phyloP scores from a whole-genome alignment of 192 early-diverging fungal species.

The Coemansia sp. region DNA sequence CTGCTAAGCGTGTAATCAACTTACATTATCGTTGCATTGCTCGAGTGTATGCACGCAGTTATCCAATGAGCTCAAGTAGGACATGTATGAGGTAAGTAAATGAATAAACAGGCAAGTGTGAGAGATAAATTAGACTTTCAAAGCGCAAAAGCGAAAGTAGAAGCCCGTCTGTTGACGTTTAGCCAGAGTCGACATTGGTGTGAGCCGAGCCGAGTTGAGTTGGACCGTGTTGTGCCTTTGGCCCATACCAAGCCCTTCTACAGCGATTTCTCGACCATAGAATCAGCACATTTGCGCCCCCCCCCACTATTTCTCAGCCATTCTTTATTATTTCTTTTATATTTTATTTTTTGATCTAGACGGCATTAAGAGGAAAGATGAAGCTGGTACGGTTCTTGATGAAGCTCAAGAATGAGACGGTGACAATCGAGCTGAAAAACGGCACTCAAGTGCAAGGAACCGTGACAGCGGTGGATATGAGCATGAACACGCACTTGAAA shows the following conservation, averaged over 20 bases:
- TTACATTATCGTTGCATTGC: constrained; percentile 32
- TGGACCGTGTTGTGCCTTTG: not conserved
- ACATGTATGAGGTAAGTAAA: constrained; percentile 23
- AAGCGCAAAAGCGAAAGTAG: not conserved
- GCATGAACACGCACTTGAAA: constrained; percentile 99
- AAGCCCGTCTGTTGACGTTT: too few species aligned
- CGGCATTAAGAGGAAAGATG: constrained; percentile 20
- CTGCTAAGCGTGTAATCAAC: not conserved
- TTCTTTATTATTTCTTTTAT: constrained; percentile 7
- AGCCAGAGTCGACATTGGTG: too few species aligned
- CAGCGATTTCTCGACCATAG: not conserved
- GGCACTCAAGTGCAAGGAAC: constrained; percentile 97
- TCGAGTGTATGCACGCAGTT: constrained; percentile 35
- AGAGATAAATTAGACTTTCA: not conserved
- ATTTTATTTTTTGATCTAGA: not conserved
- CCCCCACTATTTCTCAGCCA: not conserved
- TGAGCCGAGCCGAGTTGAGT: not conserved
- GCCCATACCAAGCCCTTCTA: not conserved
- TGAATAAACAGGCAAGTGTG: not conserved
- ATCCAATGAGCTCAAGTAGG: constrained; percentile 45
- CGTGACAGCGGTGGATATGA: constrained; percentile 96
- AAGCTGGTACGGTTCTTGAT: constrained; percentile 84
- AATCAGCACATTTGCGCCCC: not conserved
- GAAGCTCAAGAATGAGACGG: constrained; percentile 97
- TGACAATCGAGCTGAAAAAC: constrained; percentile 99